Conservation (phyloP, 495 filamentous ascomycete species). For the Annulohypoxylon nitens region DNA sequence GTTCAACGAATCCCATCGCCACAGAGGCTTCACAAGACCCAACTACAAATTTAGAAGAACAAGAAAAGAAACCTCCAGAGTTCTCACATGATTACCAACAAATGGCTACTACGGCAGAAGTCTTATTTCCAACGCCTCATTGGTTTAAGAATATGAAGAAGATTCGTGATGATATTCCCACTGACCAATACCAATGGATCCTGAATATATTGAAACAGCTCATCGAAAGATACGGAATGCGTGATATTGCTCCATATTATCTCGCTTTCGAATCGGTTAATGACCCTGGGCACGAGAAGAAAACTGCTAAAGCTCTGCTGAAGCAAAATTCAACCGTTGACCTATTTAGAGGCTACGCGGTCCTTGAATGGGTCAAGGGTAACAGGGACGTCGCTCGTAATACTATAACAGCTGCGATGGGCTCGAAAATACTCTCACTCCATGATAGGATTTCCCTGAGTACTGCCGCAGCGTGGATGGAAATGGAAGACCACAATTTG, state of each 20-base stretch:
- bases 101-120: constrained; percentile 52
- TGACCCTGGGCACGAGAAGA: constrained; percentile 69
- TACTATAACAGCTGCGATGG: constrained; percentile 69
- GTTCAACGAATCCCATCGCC: constrained; percentile 24
- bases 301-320: constrained; percentile 77
- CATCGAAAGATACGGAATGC: constrained; percentile 56
- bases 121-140: constrained; percentile 52
- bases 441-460: constrained; percentile 32
- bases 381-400: constrained; percentile 68
- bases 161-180: constrained; percentile 41
- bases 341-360: constrained; percentile 83
- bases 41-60: constrained; percentile 41
- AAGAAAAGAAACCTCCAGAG: constrained; percentile 47
- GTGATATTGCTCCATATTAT: constrained; percentile 75
- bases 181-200: constrained; percentile 61
- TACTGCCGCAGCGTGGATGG: constrained; percentile 70
- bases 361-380: constrained; percentile 73
- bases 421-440: constrained; percentile 28
- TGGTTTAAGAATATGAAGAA: constrained; percentile 59
- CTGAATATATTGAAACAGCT: constrained; percentile 69
- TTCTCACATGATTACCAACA: constrained; percentile 54
- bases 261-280: constrained; percentile 76
- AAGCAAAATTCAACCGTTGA: constrained; percentile 74
- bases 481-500: constrained; percentile 64
- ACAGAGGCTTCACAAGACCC: constrained; percentile 16